Base-by-base conservation (phyloP, 768 basidiomycete species). In the Psilocybe azurescens region DNA sequence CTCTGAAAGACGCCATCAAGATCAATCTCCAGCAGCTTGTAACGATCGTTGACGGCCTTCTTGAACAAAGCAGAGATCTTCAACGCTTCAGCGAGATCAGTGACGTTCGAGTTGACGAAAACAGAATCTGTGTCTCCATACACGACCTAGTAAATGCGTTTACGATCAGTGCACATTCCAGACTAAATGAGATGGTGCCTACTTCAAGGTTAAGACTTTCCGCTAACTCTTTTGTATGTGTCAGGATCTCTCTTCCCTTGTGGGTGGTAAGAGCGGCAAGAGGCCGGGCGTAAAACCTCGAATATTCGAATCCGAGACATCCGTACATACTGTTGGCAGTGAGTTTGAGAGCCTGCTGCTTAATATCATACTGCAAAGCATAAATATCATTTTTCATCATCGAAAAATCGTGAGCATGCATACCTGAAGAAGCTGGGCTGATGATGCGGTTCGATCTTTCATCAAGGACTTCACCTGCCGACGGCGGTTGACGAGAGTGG, bases 311-410 rank as follows among this genome's bases (percentile, higher is more conserved):
- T 52, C 97, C 97, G 20, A 99, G 89, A 81, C 97, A 99, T 16
- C 97, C 97, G 75, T 99, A 99, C 97, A 99, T 99, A 82, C 94
- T 96, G 79, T 99, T 99, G 53, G 97, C 97, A 3, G 97, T 99
- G 36, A 99, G 87, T 78, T 99, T 99, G 53, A 99, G 81, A 1
- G 97, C 97, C 75, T 93, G 89, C 68, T 99, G 97, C 72, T 95
- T 95, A 78, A 99, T 97, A 69, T 99, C 95, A 70, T 90, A 99
- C 93, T 98, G 69, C 47, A 36, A 24, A 59, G 55, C 2, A 36
- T 18, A 59, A 46, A 18, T 38, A 36, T 33, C 47, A 33, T 1
- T 14, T 6, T 41, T 9, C n/a, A 2, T 24, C 28, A 5, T 14
- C 20, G 20, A 50, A 44, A 6, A 38, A 11, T 51, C 0, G 51